phyloP scores from a whole-genome alignment of 2,329 filamentous ascomycete genomes.

The Neurospora crassa region DNA sequence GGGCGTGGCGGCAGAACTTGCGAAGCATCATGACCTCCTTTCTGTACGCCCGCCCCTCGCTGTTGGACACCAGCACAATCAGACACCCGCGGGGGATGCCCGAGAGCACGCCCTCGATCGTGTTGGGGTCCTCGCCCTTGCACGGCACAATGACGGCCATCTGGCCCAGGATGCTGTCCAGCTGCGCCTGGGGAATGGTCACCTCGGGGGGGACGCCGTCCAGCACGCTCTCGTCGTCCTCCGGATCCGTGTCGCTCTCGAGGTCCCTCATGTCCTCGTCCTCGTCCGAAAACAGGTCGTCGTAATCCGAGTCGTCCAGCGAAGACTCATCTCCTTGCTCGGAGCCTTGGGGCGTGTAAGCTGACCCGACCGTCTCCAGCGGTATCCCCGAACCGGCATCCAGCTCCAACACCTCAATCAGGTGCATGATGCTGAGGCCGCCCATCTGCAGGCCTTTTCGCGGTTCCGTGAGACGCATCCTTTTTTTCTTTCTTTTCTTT shows the following conservation, averaged over 20 bases:
- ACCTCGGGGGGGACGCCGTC: constrained; percentile 2
- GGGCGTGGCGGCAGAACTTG: constrained; percentile 13
- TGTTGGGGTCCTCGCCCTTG: constrained; percentile 21
- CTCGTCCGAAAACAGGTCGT: neutral
- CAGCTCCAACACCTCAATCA: constrained; percentile 3
- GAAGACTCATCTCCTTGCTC: neutral
- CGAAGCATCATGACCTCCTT: constrained; percentile 16
- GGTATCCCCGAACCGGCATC: constrained; percentile 2
- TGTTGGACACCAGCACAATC: constrained; percentile 24
- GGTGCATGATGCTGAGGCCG: neutral
- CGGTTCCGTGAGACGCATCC: constrained; percentile 1
- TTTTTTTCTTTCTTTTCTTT: neutral
- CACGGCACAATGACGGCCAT: constrained; percentile 24
- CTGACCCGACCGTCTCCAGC: neutral
- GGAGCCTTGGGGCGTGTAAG: neutral
- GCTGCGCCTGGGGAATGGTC: neutral
- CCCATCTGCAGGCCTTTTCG: neutral
- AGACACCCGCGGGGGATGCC: constrained; percentile 22
- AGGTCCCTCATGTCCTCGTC: neutral
- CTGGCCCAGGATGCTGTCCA: constrained; percentile 9
- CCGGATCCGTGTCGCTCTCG: neutral
- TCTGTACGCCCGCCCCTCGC: constrained; percentile 11
- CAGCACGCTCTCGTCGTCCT: neutral
- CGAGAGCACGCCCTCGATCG: constrained; percentile 20
- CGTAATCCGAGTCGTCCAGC: neutral